Percentiles rank a stretch among this genome's conserved stretches.
Conservation (phyloP, 169 alveolate species). For the Cystoisospora suis region DNA sequence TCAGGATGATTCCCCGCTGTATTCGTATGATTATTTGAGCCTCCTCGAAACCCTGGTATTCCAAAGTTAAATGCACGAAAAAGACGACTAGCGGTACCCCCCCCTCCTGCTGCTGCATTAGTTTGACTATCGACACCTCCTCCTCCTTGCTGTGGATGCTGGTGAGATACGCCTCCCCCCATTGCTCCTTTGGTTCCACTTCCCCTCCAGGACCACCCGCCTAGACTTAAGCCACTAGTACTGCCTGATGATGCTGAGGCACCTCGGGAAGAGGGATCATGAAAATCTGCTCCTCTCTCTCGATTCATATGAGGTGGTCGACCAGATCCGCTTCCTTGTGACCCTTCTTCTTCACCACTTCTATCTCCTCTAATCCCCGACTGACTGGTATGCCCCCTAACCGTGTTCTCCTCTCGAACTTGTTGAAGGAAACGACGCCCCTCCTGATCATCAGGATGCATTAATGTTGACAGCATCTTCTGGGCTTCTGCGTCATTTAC, state of each 20-base stretch:
- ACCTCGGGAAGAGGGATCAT: too few relatives aligned
- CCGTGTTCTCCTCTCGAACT: too few relatives aligned
- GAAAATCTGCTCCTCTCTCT: too few relatives aligned
- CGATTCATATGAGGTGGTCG: too few relatives aligned
- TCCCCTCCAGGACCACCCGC: background rate
- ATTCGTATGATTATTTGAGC: background rate
- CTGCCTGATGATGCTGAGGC: background rate
- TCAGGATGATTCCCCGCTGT: background rate
- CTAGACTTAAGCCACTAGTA: background rate
- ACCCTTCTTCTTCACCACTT: too few relatives aligned
- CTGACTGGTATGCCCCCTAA: too few relatives aligned
- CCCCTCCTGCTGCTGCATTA: background rate
- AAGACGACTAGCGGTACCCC: background rate
- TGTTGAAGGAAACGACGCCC: constrained; percentile 25
- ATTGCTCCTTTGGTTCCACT: background rate
- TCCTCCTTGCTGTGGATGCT: background rate
- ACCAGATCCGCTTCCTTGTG: too few relatives aligned
- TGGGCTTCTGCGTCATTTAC: background rate
- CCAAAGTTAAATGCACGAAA: constrained; percentile 16
- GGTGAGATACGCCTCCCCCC: background rate
- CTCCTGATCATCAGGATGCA: constrained; percentile 36
- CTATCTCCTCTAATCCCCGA: too few relatives aligned
- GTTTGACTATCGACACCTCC: too few relatives aligned
- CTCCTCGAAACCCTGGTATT: background rate
- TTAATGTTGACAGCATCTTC: constrained; percentile 3